phyloP scores from a whole-genome alignment of 495 filamentous ascomycete species.

The Massariosphaeria phaeospora region DNA sequence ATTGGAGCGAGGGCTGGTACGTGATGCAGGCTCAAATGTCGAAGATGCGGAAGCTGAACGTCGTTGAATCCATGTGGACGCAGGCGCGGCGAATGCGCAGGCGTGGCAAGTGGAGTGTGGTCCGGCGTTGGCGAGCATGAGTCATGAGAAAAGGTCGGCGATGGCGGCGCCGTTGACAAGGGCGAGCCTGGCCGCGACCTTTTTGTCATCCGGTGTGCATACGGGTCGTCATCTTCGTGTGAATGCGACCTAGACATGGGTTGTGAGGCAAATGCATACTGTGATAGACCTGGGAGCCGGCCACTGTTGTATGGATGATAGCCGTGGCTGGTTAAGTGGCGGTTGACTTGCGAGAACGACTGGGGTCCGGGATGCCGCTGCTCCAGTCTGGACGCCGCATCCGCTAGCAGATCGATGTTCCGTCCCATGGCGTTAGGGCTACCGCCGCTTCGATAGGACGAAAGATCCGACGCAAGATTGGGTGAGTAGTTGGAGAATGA shows the following conservation, averaged over 20 bases:
- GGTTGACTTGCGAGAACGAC: slow-evolving; percentile 44
- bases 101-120: slow-evolving; percentile 92
- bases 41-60: slow-evolving; percentile 77
- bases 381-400: slow-evolving; percentile 84
- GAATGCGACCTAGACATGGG: slow-evolving; percentile 90
- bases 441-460: slow-evolving; percentile 53
- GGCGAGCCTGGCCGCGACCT: slow-evolving; percentile 88
- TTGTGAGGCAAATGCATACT: slow-evolving; percentile 66
- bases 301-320: slow-evolving; percentile 32
- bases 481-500: slow-evolving; percentile 73
- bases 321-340: slow-evolving; percentile 39
- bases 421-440: slow-evolving; percentile 45
- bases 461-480: slow-evolving; percentile 57
- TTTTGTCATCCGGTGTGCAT: slow-evolving; percentile 70
- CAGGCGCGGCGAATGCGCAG: slow-evolving; percentile 89
- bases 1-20: slow-evolving; percentile 86
- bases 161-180: slow-evolving; percentile 90
- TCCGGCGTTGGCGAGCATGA: slow-evolving; percentile 94
- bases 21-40: slow-evolving; percentile 78
- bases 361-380: slow-evolving; percentile 44
- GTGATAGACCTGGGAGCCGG: slow-evolving; percentile 67
- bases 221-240: slow-evolving; percentile 74
- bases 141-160: slow-evolving; percentile 96
- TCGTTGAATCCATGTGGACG: slow-evolving; percentile 66
- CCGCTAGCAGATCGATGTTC: slow-evolving; percentile 86